Evolutionary conservation across 345 rosid species (phyloP), one percentile per base, ranked within the genome.

Genomic region (Citrus australasica): DNA sequence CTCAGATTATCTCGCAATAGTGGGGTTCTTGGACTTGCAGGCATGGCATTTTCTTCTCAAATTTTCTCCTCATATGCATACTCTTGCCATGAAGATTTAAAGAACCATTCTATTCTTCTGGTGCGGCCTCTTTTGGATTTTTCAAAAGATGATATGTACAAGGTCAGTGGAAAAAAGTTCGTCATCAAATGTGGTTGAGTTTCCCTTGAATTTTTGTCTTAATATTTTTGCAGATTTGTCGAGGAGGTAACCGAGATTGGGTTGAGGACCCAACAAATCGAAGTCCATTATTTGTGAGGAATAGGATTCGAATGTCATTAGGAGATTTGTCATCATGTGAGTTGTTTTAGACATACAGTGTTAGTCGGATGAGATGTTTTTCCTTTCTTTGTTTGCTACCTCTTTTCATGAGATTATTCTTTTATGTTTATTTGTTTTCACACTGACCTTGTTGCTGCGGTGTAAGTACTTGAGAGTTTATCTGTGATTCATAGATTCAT

Each of bases 21-120:
- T 33, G 95, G 98, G n/a, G 93, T 95, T 75, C 97, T 95, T 81
- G 99, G 97, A 46, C 98, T 95, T 80, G 94, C 97, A 58, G 96
- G 97, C 67, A 95, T 89, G 87, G 91, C 98, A 67, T 88, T 92
- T 79, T 81, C 88, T 81, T 93, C 96, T 11, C 91, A 92, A 83
- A 76, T 93, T 71, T 92, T 89, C 87, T 76, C 89, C 28, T 68
- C 78, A 8, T 51, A 72, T 42, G 6, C 76, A 28, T 82, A 85
- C 83, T 79, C 81, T 67, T 78, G 74, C 67, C 33, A 64, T 33
- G 72, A 79, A 82, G 84, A 68, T 71, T 78, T 84, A 73, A 82
- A 83, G 83, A 79, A 83, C 10, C 76, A 59, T 25, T 84, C 93
- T 30, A 80, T 93, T 83, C 89, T 93, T 80, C 55, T 93, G 84